phyloP scores from a whole-genome alignment of 352 stramenopile species.

The Phytophthora rubi region DNA sequence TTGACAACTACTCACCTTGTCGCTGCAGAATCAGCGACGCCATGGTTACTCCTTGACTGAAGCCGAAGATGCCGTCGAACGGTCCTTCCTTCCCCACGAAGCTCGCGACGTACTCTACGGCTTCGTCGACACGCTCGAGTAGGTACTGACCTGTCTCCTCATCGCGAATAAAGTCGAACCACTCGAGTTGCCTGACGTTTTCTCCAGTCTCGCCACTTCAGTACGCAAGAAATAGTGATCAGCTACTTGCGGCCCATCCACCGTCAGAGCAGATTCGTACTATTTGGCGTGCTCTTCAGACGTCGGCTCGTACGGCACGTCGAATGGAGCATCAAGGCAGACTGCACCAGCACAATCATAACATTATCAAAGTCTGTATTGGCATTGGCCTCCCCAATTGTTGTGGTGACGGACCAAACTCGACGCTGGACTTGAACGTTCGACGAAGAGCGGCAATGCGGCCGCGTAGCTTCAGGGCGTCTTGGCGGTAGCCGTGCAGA shows the following conservation, averaged over 20 bases:
- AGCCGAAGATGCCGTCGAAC: slow-evolving; percentile 87
- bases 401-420: slow-evolving; percentile 65
- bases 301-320: slow-evolving; percentile 75
- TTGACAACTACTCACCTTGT: slow-evolving; percentile 45
- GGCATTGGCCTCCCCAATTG: slow-evolving; percentile 4
- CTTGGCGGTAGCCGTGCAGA: slow-evolving; percentile 86
- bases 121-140: slow-evolving; percentile 61
- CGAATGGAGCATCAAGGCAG: slow-evolving; percentile 77
- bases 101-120: slow-evolving; percentile 68
- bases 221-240: slow-evolving; percentile 1
- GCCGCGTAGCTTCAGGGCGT: slow-evolving; percentile 70
- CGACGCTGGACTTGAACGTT: slow-evolving; percentile 76
- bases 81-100: slow-evolving; percentile 77
- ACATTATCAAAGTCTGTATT: not conserved
- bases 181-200: slow-evolving; percentile 70
- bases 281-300: slow-evolving; percentile 53
- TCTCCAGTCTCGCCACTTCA: slow-evolving; percentile 41
- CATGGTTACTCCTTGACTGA: slow-evolving; percentile 84
- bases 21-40: slow-evolving; percentile 70
- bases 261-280: slow-evolving; percentile 21
- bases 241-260: not conserved
- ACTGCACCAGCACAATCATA: slow-evolving; percentile 42
- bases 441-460: slow-evolving; percentile 77
- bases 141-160: slow-evolving; percentile 48
- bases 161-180: slow-evolving; percentile 71